A percentile compares a stretch with the other conserved stretches of the same genome.
Evolutionary conservation across 2,329 filamentous ascomycete species (phyloP).

Genomic region (Aspergillus costaricaensis): DNA sequence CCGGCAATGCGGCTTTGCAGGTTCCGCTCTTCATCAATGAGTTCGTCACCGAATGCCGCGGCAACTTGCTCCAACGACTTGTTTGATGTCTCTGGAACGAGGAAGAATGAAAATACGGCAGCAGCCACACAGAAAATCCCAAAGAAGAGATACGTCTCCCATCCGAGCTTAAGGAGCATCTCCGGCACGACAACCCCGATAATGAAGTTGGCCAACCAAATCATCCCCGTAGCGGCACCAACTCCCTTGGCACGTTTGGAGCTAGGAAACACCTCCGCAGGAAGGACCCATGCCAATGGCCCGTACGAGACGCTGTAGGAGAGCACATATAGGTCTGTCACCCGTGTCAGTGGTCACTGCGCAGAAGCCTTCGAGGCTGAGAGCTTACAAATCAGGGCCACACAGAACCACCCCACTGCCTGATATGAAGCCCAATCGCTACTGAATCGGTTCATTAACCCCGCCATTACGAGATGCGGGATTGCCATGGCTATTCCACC

Average conservation of each 20-base stretch:
- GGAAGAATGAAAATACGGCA: constrained; percentile 15
- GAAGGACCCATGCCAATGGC: constrained; percentile 41
- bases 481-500: constrained; percentile 34
- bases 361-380: background rate
- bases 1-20: background rate
- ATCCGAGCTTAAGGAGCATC: constrained; percentile 57
- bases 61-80: constrained; percentile 23
- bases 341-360: background rate
- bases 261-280: constrained; percentile 41
- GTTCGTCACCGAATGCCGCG: constrained; percentile 14
- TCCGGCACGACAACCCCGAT: constrained; percentile 63
- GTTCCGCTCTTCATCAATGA: constrained; percentile 8
- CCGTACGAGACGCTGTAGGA: constrained; percentile 30
- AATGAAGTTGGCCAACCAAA: constrained; percentile 45
- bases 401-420: constrained; percentile 25
- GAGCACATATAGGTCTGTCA: constrained; percentile 9
- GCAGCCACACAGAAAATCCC: constrained; percentile 52
- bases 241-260: constrained; percentile 42
- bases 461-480: constrained; percentile 35
- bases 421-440: constrained; percentile 26
- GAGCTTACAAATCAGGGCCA: constrained; percentile 18
- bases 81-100: constrained; percentile 21
- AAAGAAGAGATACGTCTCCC: constrained; percentile 58
- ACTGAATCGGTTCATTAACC: constrained; percentile 23
- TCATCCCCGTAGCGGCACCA: constrained; percentile 34